Base-by-base conservation (phyloP, 169 alveolate species). In the Neospora caninum region DNA sequence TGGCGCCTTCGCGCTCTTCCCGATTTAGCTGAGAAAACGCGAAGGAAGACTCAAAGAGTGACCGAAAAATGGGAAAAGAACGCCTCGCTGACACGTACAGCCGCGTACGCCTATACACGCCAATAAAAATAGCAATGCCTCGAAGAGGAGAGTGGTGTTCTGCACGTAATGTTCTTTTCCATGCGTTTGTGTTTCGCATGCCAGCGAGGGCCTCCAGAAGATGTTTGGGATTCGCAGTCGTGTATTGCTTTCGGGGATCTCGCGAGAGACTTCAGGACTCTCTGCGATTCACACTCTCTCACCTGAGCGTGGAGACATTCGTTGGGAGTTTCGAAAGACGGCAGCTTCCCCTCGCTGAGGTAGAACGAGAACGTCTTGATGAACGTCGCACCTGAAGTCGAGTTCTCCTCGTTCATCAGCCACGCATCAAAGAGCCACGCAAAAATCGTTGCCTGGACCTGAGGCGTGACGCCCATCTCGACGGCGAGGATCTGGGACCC, bases 381-480 rank as follows among this genome's bases (percentile, higher is more conserved):
- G 86, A 78, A 78, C n/a, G 86, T 78, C 27, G 1, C 7, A 1
- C 49, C 22, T 4, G 86, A 78, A n/a, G 86, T 78, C 31, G 39
- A 13, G 29, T 16, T 78, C 43, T 78, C 86, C 10, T 78, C 86
- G 45, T 78, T 78, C 43, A 78, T 78, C 39, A 78, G 45, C 86
- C 86, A 78, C 22, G 86, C 86, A 43, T 78, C 86, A n/a, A 78
- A 78, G n/a, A 78, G 86, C 86, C 86, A 78, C 18, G 86, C 86
- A 13, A 78, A 78, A 20, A 78, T n/a, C 86, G n/a, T 10, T 29
- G 86, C 86, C 49, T 36, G 86, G 20, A 78, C 45, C 29, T n/a
- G 49, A 10, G 39, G 49, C 39, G 49, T 78, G 39, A 78, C 27
- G 13, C 86, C 45, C 27, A 78, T 10, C 45, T 78, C 13, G 45